phyloP scores from a whole-genome alignment of 164 flowering plant genomes.

The Nymphaea thermarum region DNA sequence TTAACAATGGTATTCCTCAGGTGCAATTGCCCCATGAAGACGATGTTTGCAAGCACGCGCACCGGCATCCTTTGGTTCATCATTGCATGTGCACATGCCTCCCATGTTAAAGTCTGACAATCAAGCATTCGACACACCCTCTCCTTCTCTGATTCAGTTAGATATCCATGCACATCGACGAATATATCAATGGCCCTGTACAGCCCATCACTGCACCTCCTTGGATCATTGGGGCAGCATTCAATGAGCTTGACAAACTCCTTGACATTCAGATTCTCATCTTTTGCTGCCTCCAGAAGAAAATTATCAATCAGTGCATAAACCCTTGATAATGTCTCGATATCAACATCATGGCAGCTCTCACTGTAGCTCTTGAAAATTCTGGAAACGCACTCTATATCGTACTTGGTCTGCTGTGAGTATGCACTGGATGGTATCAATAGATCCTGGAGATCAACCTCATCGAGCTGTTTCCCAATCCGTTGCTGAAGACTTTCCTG shows the following conservation, averaged over 20 bases:
- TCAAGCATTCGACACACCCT: conserved; percentile 56
- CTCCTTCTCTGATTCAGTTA: conserved; percentile 56
- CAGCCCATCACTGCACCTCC: conserved; percentile 39
- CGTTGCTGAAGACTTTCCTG: conserved; percentile 38
- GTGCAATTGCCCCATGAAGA: conserved; percentile 53
- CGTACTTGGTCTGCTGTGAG: conserved; percentile 32
- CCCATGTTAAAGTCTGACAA: conserved; percentile 39
- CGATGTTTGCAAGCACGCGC: conserved; percentile 44
- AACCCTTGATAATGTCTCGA: conserved; percentile 28
- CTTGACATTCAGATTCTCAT: conserved; percentile 26
- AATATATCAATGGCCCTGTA: conserved; percentile 57
- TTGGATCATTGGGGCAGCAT: conserved; percentile 20
- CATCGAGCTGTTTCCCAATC: conserved; percentile 50
- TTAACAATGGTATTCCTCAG: conserved; percentile 23
- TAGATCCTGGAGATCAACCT: conserved; percentile 42
- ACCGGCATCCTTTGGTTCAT: conserved; percentile 53
- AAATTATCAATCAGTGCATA: conserved; percentile 47
- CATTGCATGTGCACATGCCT: conserved; percentile 64
- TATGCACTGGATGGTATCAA: conserved; percentile 41
- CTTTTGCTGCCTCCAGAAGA: conserved; percentile 40
- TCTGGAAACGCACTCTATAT: conserved; percentile 40
- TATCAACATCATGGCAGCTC: conserved; percentile 15
- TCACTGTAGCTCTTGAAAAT: conserved; percentile 41
- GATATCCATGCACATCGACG: conserved; percentile 37
- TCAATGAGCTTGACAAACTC: conserved; percentile 34